Conservation (phyloP, 371 early-diverging fungal species). For the Mortierella sp. region DNA sequence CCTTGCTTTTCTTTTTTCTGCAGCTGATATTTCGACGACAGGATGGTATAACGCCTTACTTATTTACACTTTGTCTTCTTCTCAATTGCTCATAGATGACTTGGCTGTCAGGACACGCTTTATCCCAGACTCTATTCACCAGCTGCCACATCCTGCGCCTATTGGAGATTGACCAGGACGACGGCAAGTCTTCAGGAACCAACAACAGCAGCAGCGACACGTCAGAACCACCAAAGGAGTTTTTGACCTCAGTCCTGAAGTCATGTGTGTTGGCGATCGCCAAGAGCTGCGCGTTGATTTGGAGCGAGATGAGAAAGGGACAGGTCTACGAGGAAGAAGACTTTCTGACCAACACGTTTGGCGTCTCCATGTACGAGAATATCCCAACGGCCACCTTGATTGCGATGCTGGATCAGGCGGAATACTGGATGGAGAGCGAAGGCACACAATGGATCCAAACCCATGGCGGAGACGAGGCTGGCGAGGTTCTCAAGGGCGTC, state of each 20-base stretch:
- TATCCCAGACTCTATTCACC: constrained; percentile 80
- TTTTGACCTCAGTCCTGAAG: constrained; percentile 62
- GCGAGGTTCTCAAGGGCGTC: constrained; percentile 14
- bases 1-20: background rate
- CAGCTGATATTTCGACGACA: background rate
- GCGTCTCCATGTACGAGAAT: constrained; percentile 69
- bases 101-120: constrained; percentile 81
- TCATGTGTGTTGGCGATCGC: constrained; percentile 67
- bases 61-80: background rate
- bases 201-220: background rate
- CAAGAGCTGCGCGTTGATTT: constrained; percentile 70
- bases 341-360: constrained; percentile 76
- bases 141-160: constrained; percentile 76
- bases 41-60: background rate
- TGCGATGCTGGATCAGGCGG: constrained; percentile 65
- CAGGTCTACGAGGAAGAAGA: constrained; percentile 83
- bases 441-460: constrained; percentile 49
- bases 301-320: constrained; percentile 73
- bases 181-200: background rate
- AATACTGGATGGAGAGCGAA: constrained; percentile 43
- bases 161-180: constrained; percentile 55
- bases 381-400: constrained; percentile 61
- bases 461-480: constrained; percentile 22
- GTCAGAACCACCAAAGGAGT: constrained; percentile 38
- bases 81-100: constrained; percentile 64